Base-by-base conservation (phyloP, 1,139 yeast genomes). In the Candida albicans region DNA sequence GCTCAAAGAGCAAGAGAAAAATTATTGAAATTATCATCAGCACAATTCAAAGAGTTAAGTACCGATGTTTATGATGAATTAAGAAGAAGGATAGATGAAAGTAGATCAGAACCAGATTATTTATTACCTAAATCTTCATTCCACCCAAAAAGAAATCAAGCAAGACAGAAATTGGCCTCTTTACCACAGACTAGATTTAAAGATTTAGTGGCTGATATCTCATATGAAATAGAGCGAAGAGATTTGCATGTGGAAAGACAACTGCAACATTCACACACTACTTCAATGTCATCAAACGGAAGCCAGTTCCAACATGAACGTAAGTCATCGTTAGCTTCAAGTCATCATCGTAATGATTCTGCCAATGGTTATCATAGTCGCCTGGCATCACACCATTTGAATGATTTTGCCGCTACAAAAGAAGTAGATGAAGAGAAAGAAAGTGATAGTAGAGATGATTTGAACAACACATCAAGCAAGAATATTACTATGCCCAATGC, bases 91-190 rank as follows among this genome's bases (percentile, higher is more conserved):
- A 76, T 75, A 40, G 82, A 77, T 49, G 80, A 75, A 52, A 64
- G 73, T 29, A 57, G 79, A 45, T 73, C 78, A 35, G 80, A 79
- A 54, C 82, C 87, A 4, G 84, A 80, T 48, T 81, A 78, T 57
- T 69, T 88, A 47, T 73, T 82, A 40, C 91, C 95, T 4, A 79
- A 78, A 59, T 73, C 80, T n/a, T 69, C 76, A 3, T 89, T 89
- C 66, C 99, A 95, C 61, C 95, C 96, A 30, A 91, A 90, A 60
- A 77, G 99, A 58, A 95, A 95, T 62, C 96, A 90, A 64, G 99
- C 99, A 3, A 79, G 99, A 55, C 91, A 88, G 60, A 93, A 91
- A 65, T 75, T 95, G 52, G 87, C 97, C 2, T 81, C 89, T 36
- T 76, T 95, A 49, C 95, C 96, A 1, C 83, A 84, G 45, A 67